These are phyloP conservation scores for Casaregolazyma lundiana DNA, from an alignment of 1,139 yeast genomes.

Conservation along the genomic window DNA sequence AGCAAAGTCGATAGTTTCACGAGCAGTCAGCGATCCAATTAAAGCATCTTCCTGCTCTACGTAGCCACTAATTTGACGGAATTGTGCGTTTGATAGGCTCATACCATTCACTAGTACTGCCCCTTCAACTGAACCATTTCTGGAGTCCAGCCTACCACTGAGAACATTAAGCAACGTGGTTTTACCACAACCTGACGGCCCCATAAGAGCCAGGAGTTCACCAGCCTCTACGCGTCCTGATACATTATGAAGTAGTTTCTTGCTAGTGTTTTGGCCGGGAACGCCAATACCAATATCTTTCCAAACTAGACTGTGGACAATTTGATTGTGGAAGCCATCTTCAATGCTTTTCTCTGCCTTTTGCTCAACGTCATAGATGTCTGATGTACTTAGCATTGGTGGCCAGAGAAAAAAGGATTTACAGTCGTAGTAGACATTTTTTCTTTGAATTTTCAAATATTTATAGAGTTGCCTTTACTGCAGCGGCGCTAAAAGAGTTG, in stretches of 20 bases:
- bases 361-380: no score
- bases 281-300: no score
- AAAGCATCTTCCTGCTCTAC: slow-evolving; percentile 83
- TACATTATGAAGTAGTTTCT: slow-evolving; percentile 54
- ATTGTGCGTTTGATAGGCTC: slow-evolving; percentile 60
- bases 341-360: no score
- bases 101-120: slow-evolving; percentile 69
- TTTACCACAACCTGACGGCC: slow-evolving; percentile 87
- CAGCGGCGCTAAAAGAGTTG: no score
- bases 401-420: no score
- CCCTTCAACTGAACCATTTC: slow-evolving; percentile 72
- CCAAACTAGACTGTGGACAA: no score
- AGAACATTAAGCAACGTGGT: slow-evolving; percentile 71
- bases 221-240: slow-evolving; percentile 86
- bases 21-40: slow-evolving; percentile 66
- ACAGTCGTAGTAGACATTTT: no score
- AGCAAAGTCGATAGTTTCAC: slow-evolving; percentile 69
- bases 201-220: slow-evolving; percentile 74
- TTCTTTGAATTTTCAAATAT: no score
- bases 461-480: no score
- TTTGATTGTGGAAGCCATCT: no score
- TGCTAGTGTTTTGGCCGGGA: slow-evolving; percentile 14
- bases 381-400: no score
- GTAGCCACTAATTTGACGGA: slow-evolving; percentile 79
- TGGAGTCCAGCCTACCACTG: slow-evolving; percentile 68